A percentile compares a stretch with the other conserved stretches of the same genome.
phyloP scores from a whole-genome alignment of 139 green algal species.

The Chlorella vulgaris region DNA sequence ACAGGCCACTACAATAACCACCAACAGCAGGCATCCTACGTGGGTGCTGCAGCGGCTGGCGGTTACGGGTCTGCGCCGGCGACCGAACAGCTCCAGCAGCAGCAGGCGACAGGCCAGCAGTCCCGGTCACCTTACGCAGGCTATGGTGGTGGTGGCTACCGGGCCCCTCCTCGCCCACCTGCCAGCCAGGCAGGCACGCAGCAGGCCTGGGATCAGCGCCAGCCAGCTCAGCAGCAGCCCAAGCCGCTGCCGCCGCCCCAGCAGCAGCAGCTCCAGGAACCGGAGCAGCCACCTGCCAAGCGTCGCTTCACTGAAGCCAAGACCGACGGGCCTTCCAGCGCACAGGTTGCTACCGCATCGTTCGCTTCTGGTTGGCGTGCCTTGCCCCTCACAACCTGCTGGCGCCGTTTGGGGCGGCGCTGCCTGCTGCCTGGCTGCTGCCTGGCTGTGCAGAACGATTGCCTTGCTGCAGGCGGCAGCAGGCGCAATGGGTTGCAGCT shows the following conservation, averaged over 20 bases:
- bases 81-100: too few species aligned
- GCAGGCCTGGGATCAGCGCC: not conserved
- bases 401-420: too few species aligned
- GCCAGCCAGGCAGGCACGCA: not conserved
- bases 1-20: too few species aligned
- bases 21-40: too few species aligned
- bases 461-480: not conserved
- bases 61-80: too few species aligned
- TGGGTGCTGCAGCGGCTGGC: too few species aligned
- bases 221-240: not conserved
- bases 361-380: too few species aligned
- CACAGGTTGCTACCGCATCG: not conserved
- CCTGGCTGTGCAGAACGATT: not conserved
- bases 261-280: too few species aligned
- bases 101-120: too few species aligned
- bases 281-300: constrained; percentile 11
- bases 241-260: too few species aligned
- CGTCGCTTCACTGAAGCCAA: constrained; percentile 9
- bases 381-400: too few species aligned
- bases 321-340: not conserved
- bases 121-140: too few species aligned
- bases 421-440: not conserved
- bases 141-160: not conserved
- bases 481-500: not conserved
- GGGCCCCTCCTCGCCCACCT: not conserved